These are phyloP conservation scores for Thermochaetoides dissita DNA, from an alignment of 2,329 filamentous ascomycete species.

Conservation along the genomic window DNA sequence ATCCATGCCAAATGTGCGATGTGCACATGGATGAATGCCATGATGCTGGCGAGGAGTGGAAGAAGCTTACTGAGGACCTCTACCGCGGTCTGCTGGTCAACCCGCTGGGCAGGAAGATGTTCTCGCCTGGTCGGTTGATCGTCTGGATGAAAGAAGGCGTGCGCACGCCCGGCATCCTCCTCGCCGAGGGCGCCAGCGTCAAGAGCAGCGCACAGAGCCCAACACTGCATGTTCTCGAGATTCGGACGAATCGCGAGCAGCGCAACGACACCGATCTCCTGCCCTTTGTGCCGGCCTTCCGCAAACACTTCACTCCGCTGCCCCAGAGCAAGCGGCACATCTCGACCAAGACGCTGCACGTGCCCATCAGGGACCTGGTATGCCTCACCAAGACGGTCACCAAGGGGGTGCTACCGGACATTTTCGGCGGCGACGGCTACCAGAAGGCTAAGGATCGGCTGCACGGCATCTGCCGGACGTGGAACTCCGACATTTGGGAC, in stretches of 20 bases:
- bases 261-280: slow-evolving; percentile 74
- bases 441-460: slow-evolving; percentile 53
- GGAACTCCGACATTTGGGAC: slow-evolving; percentile 63
- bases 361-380: slow-evolving; percentile 68
- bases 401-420: slow-evolving; percentile 44
- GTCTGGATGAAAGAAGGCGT: slow-evolving; percentile 77
- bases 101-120: slow-evolving; percentile 70
- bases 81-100: slow-evolving; percentile 65
- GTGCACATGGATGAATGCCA: slow-evolving; percentile 68
- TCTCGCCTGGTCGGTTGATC: slow-evolving; percentile 60
- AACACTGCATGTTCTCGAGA: slow-evolving; percentile 63
- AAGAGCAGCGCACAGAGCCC: slow-evolving; percentile 44
- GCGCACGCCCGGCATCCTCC: slow-evolving; percentile 65
- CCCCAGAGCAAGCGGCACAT: slow-evolving; percentile 55
- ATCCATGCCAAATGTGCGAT: slow-evolving; percentile 72
- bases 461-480: slow-evolving; percentile 53
- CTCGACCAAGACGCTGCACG: slow-evolving; percentile 50
- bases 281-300: slow-evolving; percentile 63
- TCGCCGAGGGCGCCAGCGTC: slow-evolving; percentile 58
- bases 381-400: slow-evolving; percentile 61
- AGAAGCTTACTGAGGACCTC: slow-evolving; percentile 64
- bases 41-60: slow-evolving; percentile 65
- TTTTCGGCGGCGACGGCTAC: slow-evolving; percentile 37
- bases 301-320: slow-evolving; percentile 51
- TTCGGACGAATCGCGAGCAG: slow-evolving; percentile 52